Evolutionary conservation across 164 flowering plant genomes (phyloP), one percentile per base, ranked within the genome.

Genomic region (Cinnamomum chago): DNA sequence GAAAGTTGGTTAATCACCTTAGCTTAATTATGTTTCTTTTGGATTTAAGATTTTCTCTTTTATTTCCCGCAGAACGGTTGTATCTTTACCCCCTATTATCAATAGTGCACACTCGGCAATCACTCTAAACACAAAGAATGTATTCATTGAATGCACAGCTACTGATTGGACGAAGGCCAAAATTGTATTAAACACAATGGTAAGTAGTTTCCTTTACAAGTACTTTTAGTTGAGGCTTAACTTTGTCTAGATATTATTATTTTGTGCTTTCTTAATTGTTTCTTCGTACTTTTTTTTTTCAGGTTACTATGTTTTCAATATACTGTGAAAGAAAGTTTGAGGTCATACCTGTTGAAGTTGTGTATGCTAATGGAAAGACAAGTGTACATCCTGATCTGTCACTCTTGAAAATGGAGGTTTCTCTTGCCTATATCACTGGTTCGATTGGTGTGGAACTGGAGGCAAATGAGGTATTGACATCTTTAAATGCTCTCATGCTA

Each of bases 71-170:
- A 95, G 99, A 84, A 94, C 90, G 73, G 99, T 96, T 68, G 58
- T 96, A 77, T 96, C 99, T 71, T 71, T 94, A 66, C 99, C 98
- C 1, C 98, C 99, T 14, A 94, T 96, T 40, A 96, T 96, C 23
- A 92, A 96, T 86, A 89, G 99, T 75, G 93, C 95, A 55, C 97
- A 88, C 83, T 96, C 99, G 35, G 99, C 99, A 68, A 93, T 96
- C 51, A 83, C 86, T 58, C 75, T 90, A 66, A 82, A 87, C 83
- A 96, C 99, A 50, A 92, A 87, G 86, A 94, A 91, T 83, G 95
- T 96, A 33, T 88, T 96, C 79, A 89, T 96, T 77, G 99, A 96
- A 81, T 94, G 99, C 76, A 92, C 97, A 30, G 98, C 97, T 58
- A 92, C 97, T 77, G 99, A 96, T 81, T 83, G 94, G 77, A 92